Conservation (phyloP, 371 early-diverging fungal genomes). For the Saksenaea vasiformis region DNA sequence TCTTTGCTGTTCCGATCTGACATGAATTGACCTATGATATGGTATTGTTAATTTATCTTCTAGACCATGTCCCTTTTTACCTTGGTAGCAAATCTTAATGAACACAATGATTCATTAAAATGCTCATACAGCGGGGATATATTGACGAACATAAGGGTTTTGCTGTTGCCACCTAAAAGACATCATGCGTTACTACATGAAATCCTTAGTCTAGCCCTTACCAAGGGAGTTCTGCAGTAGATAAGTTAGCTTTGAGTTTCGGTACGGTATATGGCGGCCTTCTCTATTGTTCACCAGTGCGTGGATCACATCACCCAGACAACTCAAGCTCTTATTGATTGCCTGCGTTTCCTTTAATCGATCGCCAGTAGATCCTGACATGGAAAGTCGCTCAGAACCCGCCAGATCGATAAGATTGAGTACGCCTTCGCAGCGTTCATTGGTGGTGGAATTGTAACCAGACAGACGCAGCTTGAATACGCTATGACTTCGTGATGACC, state of each 20-base stretch:
- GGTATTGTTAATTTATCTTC: neutral
- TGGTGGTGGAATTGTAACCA: slow-evolving; percentile 73
- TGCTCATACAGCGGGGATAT: slow-evolving; percentile 78
- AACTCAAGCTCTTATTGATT: slow-evolving; percentile 95
- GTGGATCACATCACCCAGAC: slow-evolving; percentile 94
- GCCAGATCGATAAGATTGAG: slow-evolving; percentile 97
- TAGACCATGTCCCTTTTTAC: slow-evolving; percentile 37
- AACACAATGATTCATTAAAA: slow-evolving; percentile 89
- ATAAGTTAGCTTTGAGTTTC: slow-evolving; percentile 97
- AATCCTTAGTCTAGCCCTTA: slow-evolving; percentile 16
- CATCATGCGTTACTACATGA: neutral
- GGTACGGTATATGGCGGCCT: slow-evolving; percentile 91
- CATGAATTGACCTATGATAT: slow-evolving; percentile 58
- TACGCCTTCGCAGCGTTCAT: slow-evolving; percentile 73
- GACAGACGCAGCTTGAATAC: slow-evolving; percentile 84
- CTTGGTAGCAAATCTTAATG: slow-evolving; percentile 96
- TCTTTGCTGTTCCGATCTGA: slow-evolving; percentile 69
- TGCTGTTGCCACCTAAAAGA: slow-evolving; percentile 83
- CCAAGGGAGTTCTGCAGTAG: slow-evolving; percentile 89
- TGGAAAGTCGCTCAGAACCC: slow-evolving; percentile 93
- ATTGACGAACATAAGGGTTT: slow-evolving; percentile 99
- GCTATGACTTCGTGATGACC: slow-evolving; percentile 95
- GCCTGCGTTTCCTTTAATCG: slow-evolving; percentile 94
- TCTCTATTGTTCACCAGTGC: slow-evolving; percentile 80
- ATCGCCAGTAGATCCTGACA: slow-evolving; percentile 90